Conservation (phyloP, 2,329 filamentous ascomycete species). For the Furcasterigmium furcatum region DNA sequence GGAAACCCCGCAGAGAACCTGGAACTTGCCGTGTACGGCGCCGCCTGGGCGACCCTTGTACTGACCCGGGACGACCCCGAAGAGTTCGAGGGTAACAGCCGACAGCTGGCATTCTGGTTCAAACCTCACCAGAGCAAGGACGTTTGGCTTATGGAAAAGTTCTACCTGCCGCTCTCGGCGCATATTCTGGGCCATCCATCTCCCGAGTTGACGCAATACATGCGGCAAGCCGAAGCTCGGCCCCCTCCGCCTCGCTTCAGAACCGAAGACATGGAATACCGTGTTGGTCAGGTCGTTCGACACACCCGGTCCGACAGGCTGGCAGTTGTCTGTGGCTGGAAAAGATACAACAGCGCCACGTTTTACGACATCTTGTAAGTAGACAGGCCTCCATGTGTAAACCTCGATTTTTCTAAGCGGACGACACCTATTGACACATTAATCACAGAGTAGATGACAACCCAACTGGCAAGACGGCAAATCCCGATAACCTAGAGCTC, state of each 20-base stretch:
- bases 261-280: conserved; percentile 39
- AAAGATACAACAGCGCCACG: conserved; percentile 34
- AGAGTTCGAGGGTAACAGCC: conserved; percentile 11
- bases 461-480: conserved; percentile 8
- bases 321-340: conserved; percentile 88
- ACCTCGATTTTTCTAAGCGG: no score
- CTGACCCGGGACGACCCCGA: conserved; percentile 33
- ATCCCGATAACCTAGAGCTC: conserved; percentile 10
- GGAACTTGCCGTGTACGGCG: conserved; percentile 63
- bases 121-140: conserved; percentile 54
- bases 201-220: conserved; percentile 19
- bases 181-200: conserved; percentile 14
- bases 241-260: conserved; percentile 31
- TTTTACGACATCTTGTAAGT: conserved; percentile 90
- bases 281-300: conserved; percentile 78
- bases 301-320: conserved; percentile 79
- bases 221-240: conserved; percentile 41
- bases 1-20: conserved; percentile 50
- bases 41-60: conserved; percentile 67
- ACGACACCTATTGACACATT: no score
- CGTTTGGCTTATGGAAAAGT: conserved; percentile 65
- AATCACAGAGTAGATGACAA: conserved; percentile 6
- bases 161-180: conserved; percentile 62
- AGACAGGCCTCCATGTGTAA: conserved; percentile 19
- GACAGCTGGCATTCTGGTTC: conserved; percentile 39